phyloP scores from a whole-genome alignment of 2,329 filamentous ascomycete genomes.

The Chaetomiaceae sp. region DNA sequence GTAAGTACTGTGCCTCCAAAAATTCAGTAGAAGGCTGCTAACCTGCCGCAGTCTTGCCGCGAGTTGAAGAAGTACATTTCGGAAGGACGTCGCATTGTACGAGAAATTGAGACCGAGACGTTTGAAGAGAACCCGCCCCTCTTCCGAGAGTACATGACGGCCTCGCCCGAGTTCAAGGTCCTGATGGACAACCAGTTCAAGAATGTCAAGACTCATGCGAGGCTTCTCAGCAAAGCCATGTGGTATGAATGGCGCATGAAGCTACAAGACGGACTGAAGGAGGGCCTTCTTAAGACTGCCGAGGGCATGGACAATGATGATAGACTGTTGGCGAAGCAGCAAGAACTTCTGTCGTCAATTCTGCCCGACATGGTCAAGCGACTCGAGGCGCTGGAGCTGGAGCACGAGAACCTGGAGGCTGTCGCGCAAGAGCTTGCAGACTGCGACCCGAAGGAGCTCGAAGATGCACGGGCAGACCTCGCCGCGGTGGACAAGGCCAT shows the following conservation, averaged over 20 bases:
- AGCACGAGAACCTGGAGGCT: slow-evolving; percentile 65
- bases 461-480: slow-evolving; percentile 66
- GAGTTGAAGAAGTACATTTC: slow-evolving; percentile 97
- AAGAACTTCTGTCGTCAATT: slow-evolving; percentile 61
- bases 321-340: slow-evolving; percentile 60
- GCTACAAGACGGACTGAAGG: slow-evolving; percentile 72
- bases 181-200: slow-evolving; percentile 97
- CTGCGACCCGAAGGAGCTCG: slow-evolving; percentile 76
- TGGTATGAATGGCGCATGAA: slow-evolving; percentile 99
- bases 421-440: slow-evolving; percentile 71
- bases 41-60: slow-evolving; percentile 59
- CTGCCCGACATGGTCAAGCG: slow-evolving; percentile 62
- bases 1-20: slow-evolving; percentile 40
- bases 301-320: slow-evolving; percentile 75
- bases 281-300: slow-evolving; percentile 70
- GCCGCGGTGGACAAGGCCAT: slow-evolving; percentile 62
- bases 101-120: slow-evolving; percentile 84
- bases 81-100: slow-evolving; percentile 83
- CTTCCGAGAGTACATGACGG: slow-evolving; percentile 86
- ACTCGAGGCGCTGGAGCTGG: slow-evolving; percentile 56
- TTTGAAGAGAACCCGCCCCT: slow-evolving; percentile 85
- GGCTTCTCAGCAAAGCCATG: slow-evolving; percentile 86
- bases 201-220: slow-evolving; percentile 90
- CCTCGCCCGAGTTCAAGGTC: slow-evolving; percentile 73
- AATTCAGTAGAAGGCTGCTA: neutral